These are phyloP conservation scores for Lasiodiplodia theobromae DNA, from an alignment of 2,329 filamentous ascomycete species.

Conservation along the genomic window DNA sequence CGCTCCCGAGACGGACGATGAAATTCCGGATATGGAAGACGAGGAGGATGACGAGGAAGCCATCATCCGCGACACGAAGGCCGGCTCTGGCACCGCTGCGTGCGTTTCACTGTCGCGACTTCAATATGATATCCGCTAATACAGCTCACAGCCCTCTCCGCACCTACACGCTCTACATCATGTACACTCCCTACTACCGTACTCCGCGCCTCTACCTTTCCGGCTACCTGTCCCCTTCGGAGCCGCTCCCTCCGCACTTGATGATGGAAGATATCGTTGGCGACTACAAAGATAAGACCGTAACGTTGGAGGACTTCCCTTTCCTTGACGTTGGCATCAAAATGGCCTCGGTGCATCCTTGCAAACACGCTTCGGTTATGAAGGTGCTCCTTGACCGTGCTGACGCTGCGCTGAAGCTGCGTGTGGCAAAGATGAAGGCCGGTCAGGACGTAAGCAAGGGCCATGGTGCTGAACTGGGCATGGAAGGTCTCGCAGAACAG, in stretches of 20 bases:
- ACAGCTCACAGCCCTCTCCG: conserved; percentile 70
- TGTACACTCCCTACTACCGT: conserved; percentile 95
- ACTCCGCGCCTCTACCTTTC: conserved; percentile 95
- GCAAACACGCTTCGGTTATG: conserved; percentile 98
- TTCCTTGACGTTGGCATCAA: conserved; percentile 92
- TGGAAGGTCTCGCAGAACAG: conserved; percentile 88
- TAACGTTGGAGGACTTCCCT: conserved; percentile 96
- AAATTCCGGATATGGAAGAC: conserved; percentile 98
- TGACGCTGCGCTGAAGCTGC: conserved; percentile 88
- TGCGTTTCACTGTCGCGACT: conserved; percentile 47
- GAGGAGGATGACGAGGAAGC: conserved; percentile 94
- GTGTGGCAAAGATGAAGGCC: conserved; percentile 79
- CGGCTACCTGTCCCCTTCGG: conserved; percentile 80
- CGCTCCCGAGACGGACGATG: conserved; percentile 65
- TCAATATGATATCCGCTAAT: conserved; percentile 32
- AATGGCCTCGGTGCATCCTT: conserved; percentile 96
- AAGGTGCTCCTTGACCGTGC: conserved; percentile 95
- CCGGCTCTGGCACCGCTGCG: conserved; percentile 60
- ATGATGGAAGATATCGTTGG: conserved; percentile 99
- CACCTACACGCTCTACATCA: conserved; percentile 98
- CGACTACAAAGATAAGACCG: conserved; percentile 98
- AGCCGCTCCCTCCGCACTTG: conserved; percentile 79
- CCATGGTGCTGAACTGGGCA: conserved; percentile 59
- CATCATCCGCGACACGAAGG: conserved; percentile 80
- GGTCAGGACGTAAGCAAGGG: conserved; percentile 59